phyloP scores from a whole-genome alignment of 2,329 filamentous ascomycete species.

The Aspergillus fijiensis region DNA sequence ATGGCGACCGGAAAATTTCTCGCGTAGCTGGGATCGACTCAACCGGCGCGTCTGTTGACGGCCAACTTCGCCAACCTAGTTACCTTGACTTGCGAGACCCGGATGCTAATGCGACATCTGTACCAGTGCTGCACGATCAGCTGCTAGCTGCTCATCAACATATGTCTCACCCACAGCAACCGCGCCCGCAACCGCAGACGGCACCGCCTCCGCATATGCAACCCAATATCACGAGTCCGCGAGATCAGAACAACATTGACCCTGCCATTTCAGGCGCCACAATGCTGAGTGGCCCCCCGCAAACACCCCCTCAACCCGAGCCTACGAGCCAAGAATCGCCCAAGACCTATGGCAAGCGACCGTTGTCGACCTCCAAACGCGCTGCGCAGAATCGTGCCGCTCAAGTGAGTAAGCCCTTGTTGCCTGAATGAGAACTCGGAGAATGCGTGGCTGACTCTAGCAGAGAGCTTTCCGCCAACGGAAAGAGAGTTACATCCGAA shows the following conservation, averaged over 20 bases:
- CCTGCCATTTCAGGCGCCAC: constrained; percentile 56
- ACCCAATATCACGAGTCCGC: constrained; percentile 43
- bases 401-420: constrained; percentile 64
- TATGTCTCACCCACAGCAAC: constrained; percentile 44
- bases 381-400: constrained; percentile 95
- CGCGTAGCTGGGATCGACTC: neutral
- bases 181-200: constrained; percentile 43
- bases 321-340: constrained; percentile 53
- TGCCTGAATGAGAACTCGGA: neutral
- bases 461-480: constrained; percentile 95
- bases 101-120: constrained; percentile 15
- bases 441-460: constrained; percentile 16
- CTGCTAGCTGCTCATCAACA: constrained; percentile 54
- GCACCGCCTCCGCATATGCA: constrained; percentile 43
- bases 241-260: constrained; percentile 57
- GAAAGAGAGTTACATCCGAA: constrained; percentile 98
- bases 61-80: neutral
- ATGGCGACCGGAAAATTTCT: neutral
- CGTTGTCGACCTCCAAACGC: constrained; percentile 91
- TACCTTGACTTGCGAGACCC: neutral
- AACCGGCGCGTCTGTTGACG: neutral
- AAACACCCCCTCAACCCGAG: constrained; percentile 32
- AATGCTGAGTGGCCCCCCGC: constrained; percentile 46
- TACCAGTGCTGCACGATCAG: constrained; percentile 61
- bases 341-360: constrained; percentile 74